These are phyloP conservation scores for Sporothrix pallida DNA, from an alignment of 2,329 filamentous ascomycete species.

Conservation along the genomic window DNA sequence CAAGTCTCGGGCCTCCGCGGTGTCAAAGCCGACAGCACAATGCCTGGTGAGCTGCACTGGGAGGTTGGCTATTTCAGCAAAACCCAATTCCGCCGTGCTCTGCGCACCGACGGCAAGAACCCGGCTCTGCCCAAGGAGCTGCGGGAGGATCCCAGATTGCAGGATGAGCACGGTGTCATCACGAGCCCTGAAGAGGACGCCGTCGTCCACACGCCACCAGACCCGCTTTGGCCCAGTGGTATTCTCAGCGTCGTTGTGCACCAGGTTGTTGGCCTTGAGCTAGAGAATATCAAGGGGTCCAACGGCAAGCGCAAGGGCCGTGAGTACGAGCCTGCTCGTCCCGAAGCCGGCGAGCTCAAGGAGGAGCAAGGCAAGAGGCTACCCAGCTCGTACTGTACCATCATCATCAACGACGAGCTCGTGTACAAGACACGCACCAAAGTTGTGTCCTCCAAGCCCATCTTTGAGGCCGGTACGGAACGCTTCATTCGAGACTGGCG, in stretches of 20 bases:
- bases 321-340: constrained; percentile 87
- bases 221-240: constrained; percentile 95
- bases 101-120: constrained; percentile 87
- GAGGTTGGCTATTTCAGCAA: constrained; percentile 96
- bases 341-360: constrained; percentile 79
- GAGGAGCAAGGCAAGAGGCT: constrained; percentile 81
- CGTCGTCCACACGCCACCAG: constrained; percentile 86
- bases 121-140: constrained; percentile 75
- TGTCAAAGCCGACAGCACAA: constrained; percentile 80
- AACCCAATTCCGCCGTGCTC: constrained; percentile 80
- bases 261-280: constrained; percentile 91
- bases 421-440: constrained; percentile 94
- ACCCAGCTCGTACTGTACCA: constrained; percentile 92
- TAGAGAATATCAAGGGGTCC: constrained; percentile 89
- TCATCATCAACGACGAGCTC: constrained; percentile 85
- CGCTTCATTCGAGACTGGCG: constrained; percentile 93
- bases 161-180: constrained; percentile 84
- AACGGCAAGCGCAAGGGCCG: constrained; percentile 78
- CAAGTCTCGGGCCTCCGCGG: constrained; percentile 84
- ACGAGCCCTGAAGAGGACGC: constrained; percentile 79
- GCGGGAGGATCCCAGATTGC: constrained; percentile 74
- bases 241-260: constrained; percentile 86
- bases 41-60: constrained; percentile 95
- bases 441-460: constrained; percentile 90
- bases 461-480: constrained; percentile 96